phyloP scores from a whole-genome alignment of 306 rosid genomes.

The Astragalus membranaceus region DNA sequence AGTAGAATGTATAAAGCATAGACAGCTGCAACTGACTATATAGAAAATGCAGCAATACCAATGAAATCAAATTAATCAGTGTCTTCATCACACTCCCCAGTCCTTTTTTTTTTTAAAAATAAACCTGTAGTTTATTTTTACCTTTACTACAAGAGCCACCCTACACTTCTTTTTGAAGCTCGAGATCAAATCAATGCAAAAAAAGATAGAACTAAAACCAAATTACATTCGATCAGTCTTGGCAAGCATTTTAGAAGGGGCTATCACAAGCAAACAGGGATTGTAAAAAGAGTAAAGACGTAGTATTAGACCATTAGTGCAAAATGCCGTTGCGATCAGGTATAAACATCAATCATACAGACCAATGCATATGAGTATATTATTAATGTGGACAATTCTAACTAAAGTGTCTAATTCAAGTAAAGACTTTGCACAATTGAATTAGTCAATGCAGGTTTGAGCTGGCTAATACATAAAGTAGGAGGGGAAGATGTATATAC shows the following conservation, averaged over 20 bases:
- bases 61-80: background rate
- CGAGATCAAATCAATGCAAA: background rate
- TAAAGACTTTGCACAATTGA: background rate
- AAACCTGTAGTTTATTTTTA: no score
- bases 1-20: background rate
- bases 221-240: background rate
- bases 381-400: background rate
- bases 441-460: background rate
- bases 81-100: background rate
- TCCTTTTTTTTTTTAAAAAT: background rate
- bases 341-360: background rate
- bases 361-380: background rate
- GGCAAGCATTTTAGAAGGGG: background rate
- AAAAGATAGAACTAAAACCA: background rate
- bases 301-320: background rate
- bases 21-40: background rate
- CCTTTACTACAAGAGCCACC: background rate
- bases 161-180: background rate
- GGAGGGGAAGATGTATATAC: slow-evolving; percentile 3
- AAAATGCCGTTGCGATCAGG: background rate
- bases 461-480: background rate
- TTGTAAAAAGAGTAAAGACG: no score
- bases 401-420: background rate
- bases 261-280: background rate
- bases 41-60: background rate